phyloP scores from a whole-genome alignment of 768 basidiomycete species.

The Naganishia vaughanmartiniae region DNA sequence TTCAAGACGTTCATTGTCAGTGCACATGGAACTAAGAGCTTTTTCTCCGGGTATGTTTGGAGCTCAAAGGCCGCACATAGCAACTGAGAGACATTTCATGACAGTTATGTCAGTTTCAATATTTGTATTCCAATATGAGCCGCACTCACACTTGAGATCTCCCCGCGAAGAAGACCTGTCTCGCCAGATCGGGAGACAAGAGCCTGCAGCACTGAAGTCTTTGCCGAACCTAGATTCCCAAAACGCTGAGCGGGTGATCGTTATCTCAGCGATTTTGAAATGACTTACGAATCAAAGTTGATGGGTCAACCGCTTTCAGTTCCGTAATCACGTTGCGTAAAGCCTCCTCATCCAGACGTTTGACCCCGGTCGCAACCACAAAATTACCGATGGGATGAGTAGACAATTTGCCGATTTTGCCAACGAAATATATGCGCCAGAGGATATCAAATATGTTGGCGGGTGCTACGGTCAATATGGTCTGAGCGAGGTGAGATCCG shows the following conservation, averaged over 20 bases:
- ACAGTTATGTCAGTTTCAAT: neutral
- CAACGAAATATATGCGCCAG: slow-evolving; percentile 76
- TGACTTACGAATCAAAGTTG: slow-evolving; percentile 69
- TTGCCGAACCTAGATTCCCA: slow-evolving; percentile 59
- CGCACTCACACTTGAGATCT: slow-evolving; percentile 61
- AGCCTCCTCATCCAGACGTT: slow-evolving; percentile 61
- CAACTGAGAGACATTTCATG: slow-evolving; percentile 55
- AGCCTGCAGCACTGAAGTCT: slow-evolving; percentile 75
- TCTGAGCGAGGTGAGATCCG: slow-evolving; percentile 86
- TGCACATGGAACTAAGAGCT: slow-evolving; percentile 65
- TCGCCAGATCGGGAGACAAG: slow-evolving; percentile 66
- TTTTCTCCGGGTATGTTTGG: slow-evolving; percentile 56
- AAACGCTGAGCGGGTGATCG: neutral
- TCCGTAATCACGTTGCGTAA: slow-evolving; percentile 63
- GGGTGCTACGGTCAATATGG: slow-evolving; percentile 66
- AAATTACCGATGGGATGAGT: slow-evolving; percentile 92
- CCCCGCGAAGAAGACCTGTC: slow-evolving; percentile 57
- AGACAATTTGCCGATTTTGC: slow-evolving; percentile 68
- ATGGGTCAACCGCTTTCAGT: slow-evolving; percentile 58
- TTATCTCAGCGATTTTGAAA: too few relatives aligned
- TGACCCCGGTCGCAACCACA: slow-evolving; percentile 76
- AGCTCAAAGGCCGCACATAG: slow-evolving; percentile 64
- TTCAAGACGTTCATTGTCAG: slow-evolving; percentile 55
- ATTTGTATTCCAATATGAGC: neutral
- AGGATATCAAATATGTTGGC: slow-evolving; percentile 62